phyloP scores from a whole-genome alignment of 2,329 filamentous ascomycete species.

The Aplosporella prunicola region DNA sequence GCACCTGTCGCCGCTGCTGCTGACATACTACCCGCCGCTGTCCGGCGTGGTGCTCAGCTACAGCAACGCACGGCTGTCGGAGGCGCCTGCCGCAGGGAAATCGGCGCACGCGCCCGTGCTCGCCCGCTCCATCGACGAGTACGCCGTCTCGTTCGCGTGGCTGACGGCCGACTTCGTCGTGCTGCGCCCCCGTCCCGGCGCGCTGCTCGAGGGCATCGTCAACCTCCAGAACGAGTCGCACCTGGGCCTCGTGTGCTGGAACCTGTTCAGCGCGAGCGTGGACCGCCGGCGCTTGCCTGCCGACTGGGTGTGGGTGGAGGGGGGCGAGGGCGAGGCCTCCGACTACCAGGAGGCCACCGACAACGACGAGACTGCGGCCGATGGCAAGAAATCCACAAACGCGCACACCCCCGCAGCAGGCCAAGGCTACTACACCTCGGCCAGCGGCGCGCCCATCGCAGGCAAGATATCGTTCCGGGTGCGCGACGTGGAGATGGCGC shows the following conservation, averaged over 20 bases:
- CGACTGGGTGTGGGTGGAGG: slow-evolving; percentile 71
- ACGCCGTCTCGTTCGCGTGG: slow-evolving; percentile 78
- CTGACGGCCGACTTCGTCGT: slow-evolving; percentile 79
- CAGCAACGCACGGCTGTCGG: slow-evolving; percentile 56
- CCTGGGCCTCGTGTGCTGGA: slow-evolving; percentile 79
- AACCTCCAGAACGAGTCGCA: slow-evolving; percentile 85
- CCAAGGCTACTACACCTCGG: slow-evolving; percentile 64
- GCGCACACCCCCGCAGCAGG: slow-evolving; percentile 20
- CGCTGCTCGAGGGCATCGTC: slow-evolving; percentile 68
- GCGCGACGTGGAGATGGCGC: slow-evolving; percentile 64
- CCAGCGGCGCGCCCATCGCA: slow-evolving; percentile 55
- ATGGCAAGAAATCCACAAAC: slow-evolving; percentile 40
- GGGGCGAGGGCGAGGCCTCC: slow-evolving; percentile 34
- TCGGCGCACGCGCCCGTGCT: background rate
- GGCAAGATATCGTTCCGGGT: slow-evolving; percentile 69
- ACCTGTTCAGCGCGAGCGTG: slow-evolving; percentile 85
- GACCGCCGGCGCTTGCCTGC: slow-evolving; percentile 64
- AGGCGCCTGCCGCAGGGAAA: slow-evolving; percentile 34
- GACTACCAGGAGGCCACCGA: slow-evolving; percentile 12
- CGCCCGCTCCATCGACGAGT: slow-evolving; percentile 47
- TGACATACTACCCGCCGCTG: slow-evolving; percentile 65
- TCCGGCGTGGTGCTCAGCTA: slow-evolving; percentile 68
- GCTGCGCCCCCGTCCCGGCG: slow-evolving; percentile 65
- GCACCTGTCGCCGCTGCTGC: slow-evolving; percentile 63
- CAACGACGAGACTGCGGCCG: slow-evolving; percentile 24